Conservation (phyloP, 2,329 filamentous ascomycete genomes). For the Penicillium nordicum region DNA sequence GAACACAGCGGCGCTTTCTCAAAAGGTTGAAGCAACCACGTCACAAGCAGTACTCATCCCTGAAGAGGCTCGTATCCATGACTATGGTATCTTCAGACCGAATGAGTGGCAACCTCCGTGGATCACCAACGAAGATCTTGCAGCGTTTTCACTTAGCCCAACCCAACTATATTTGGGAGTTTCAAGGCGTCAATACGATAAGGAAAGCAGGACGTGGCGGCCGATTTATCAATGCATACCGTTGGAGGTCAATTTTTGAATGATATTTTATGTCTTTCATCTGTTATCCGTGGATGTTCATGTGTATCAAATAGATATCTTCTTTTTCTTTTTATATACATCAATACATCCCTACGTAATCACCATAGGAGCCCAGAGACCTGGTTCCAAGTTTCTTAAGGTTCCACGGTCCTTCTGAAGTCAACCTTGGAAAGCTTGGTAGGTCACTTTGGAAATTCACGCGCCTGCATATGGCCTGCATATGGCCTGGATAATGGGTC, state of each 20-base stretch:
- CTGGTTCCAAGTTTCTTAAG: no score
- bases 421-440: no score
- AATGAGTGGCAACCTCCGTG: background rate
- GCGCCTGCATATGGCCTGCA: no score
- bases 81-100: conserved; percentile 21
- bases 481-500: no score
- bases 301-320: background rate
- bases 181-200: background rate
- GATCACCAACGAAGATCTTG: background rate
- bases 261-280: background rate
- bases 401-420: no score
- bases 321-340: no score
- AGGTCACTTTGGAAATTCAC: no score
- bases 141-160: background rate
- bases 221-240: background rate
- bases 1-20: background rate
- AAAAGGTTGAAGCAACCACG: no score
- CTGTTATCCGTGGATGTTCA: no score
- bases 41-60: conserved; percentile 8
- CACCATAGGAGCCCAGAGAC: no score
- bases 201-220: background rate
- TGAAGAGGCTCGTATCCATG: conserved; percentile 25
- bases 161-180: background rate
- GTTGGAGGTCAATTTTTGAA: background rate
- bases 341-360: no score